Conservation (phyloP, 2,329 filamentous ascomycete genomes). For the Fusarium citri region DNA sequence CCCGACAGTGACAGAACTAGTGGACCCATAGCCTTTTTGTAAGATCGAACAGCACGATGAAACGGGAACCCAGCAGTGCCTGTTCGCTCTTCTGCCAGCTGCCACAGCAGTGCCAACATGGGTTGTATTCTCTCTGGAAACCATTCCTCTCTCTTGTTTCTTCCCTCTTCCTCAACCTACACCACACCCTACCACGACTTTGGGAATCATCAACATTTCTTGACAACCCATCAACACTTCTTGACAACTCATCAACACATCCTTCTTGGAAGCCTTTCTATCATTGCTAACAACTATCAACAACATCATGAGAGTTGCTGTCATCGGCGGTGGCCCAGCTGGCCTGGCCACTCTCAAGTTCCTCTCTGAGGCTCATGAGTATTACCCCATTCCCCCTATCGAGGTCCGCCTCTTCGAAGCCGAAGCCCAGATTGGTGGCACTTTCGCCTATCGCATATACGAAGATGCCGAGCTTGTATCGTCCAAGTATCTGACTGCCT, state of each 20-base stretch:
- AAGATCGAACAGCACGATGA: not conserved
- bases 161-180: not conserved
- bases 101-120: not conserved
- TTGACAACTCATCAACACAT: not conserved
- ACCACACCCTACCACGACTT: not conserved
- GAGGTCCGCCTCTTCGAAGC: slow-evolving; percentile 59
- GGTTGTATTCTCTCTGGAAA: not conserved
- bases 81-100: not conserved
- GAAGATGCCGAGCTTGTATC: slow-evolving; percentile 63
- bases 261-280: not conserved
- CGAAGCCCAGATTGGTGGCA: slow-evolving; percentile 58
- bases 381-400: slow-evolving; percentile 53
- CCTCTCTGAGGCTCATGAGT: slow-evolving; percentile 53
- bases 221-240: not conserved
- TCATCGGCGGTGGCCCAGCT: slow-evolving; percentile 58
- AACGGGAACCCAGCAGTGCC: not conserved
- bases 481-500: slow-evolving; percentile 62
- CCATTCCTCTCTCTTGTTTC: not conserved
- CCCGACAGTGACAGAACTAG: not conserved
- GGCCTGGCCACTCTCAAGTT: slow-evolving; percentile 57
- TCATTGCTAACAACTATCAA: not conserved
- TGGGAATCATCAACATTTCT: not conserved
- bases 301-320: slow-evolving; percentile 52
- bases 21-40: not conserved
- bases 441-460: slow-evolving; percentile 60